phyloP scores from a whole-genome alignment of 768 basidiomycete species.

The Hebeloma cylindrosporum region DNA sequence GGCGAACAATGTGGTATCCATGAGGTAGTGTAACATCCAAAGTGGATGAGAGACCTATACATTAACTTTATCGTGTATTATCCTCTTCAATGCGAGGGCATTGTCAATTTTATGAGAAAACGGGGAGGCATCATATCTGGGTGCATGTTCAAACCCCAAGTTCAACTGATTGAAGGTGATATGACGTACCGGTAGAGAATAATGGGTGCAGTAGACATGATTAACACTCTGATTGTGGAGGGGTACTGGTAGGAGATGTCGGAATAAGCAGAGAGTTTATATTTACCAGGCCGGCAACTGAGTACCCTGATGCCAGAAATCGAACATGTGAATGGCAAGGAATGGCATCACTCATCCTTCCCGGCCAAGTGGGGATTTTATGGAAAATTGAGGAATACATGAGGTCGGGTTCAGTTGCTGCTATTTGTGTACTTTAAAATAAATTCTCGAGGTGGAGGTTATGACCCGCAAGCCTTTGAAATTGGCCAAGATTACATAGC shows the following conservation, averaged over 20 bases:
- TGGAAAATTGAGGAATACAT: neutral
- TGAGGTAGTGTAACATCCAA: conserved; percentile 2
- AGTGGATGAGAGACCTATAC: conserved; percentile 24
- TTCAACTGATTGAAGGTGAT: neutral
- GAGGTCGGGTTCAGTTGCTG: neutral
- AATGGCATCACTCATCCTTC: neutral
- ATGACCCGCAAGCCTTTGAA: no score
- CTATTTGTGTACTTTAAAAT: no score
- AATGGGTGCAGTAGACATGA: conserved; percentile 26
- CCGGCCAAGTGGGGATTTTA: no score
- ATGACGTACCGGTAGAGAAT: conserved; percentile 47
- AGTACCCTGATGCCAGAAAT: conserved; percentile 1
- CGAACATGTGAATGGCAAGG: conserved; percentile 8
- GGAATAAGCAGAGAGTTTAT: neutral
- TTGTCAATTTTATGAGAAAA: conserved; percentile 53
- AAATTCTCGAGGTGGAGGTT: no score
- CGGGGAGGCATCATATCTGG: conserved; percentile 53
- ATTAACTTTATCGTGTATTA: conserved; percentile 48
- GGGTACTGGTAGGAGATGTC: neutral
- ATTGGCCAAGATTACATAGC: no score
- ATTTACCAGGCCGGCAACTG: conserved; percentile 5
- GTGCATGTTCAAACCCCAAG: neutral
- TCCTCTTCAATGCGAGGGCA: conserved; percentile 47
- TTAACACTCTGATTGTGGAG: neutral
- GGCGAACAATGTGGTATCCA: neutral